Percentiles rank a stretch among this genome's conserved stretches.
phyloP scores from a whole-genome alignment of 2,329 filamentous ascomycete species.

The Paracoccidioides brasiliensis region DNA sequence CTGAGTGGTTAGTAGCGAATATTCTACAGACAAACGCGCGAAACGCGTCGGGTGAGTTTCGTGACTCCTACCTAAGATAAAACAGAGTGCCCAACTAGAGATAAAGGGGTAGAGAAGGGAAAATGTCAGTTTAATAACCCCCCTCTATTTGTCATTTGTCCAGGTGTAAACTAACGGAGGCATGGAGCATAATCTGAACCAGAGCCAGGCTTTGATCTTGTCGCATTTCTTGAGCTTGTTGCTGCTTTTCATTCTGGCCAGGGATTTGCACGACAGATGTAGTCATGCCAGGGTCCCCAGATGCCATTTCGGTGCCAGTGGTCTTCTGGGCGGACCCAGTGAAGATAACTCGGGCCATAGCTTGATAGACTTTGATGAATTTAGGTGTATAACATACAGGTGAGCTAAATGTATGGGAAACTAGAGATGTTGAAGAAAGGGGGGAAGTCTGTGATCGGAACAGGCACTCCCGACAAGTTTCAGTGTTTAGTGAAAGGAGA shows the following conservation, averaged over 20 bases:
- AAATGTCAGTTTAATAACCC: constrained; percentile 3
- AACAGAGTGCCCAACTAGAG: constrained; percentile 23
- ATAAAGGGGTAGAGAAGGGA: background rate
- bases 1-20: background rate
- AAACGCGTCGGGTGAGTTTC: background rate
- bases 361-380: background rate
- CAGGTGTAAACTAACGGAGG: constrained; percentile 25
- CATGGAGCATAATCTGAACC: constrained; percentile 36
- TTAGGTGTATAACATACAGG: background rate
- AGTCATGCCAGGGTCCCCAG: background rate
- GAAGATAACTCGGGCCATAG: constrained; percentile 1
- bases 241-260: constrained; percentile 9
- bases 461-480: no score
- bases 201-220: constrained; percentile 36
- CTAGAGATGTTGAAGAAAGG: no score
- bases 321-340: background rate
- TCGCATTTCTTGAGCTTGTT: constrained; percentile 14
- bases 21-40: no score
- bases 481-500: background rate
- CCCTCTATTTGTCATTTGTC: background rate
- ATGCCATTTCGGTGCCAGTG: background rate
- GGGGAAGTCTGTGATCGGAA: no score
- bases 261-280: constrained; percentile 1
- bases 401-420: background rate
- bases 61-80: constrained; percentile 19